Conservation (phyloP, 306 rosid species). For the Lupinus albus region DNA sequence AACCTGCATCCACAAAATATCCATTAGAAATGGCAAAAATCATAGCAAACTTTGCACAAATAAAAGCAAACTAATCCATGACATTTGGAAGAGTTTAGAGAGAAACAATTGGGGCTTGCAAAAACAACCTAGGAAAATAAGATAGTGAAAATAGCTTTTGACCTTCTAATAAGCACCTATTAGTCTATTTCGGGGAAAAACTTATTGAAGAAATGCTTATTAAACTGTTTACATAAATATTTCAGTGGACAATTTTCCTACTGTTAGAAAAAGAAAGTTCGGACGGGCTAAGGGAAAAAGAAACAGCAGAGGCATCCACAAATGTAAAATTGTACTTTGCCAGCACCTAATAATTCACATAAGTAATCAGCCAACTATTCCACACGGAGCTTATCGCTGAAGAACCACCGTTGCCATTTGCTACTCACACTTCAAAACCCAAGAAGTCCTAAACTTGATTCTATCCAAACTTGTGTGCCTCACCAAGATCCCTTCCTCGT, state of each 20-base stretch:
- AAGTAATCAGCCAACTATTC: not conserved
- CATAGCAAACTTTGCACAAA: not conserved
- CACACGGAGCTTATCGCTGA: too few species aligned
- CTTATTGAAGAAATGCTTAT: too few species aligned
- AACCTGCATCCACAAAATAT: slow-evolving; percentile 58
- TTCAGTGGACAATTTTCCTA: slow-evolving; percentile 13
- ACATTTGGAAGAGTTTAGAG: not conserved
- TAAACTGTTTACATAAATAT: not conserved
- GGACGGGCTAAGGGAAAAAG: slow-evolving; percentile 9
- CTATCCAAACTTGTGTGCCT: too few species aligned
- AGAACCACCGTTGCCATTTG: too few species aligned
- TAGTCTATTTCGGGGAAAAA: not conserved
- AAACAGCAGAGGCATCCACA: not conserved
- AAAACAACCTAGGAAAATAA: too few species aligned
- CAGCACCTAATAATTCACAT: slow-evolving; percentile 15
- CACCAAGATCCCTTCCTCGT: too few species aligned
- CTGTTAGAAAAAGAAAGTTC: not conserved
- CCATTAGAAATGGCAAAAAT: slow-evolving; percentile 29
- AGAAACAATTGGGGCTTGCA: too few species aligned
- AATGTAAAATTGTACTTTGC: slow-evolving; percentile 8
- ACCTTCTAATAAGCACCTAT: too few species aligned
- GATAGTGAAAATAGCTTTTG: too few species aligned
- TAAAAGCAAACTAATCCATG: slow-evolving; percentile 11
- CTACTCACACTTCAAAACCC: too few species aligned
- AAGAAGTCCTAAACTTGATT: too few species aligned